Percentiles rank a stretch among this genome's conserved stretches.
Conservation (phyloP, 2,329 filamentous ascomycete species). For the Pyrenophora graminea region DNA sequence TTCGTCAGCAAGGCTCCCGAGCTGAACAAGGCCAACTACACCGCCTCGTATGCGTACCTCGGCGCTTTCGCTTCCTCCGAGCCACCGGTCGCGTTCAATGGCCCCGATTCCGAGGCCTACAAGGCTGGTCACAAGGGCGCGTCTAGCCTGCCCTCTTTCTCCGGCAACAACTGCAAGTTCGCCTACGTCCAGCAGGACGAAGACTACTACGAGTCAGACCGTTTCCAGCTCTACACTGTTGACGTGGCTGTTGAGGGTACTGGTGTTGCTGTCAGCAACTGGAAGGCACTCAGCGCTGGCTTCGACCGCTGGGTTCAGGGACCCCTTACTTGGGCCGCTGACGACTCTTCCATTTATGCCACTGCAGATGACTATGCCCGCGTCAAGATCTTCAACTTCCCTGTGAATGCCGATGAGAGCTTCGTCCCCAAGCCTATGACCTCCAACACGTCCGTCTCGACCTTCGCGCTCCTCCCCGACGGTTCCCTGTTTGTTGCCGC, state of each 20-base stretch:
- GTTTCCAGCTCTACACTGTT: conserved; percentile 55
- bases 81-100: conserved; percentile 38
- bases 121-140: conserved; percentile 63
- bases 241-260: conserved; percentile 30
- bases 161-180: conserved; percentile 69
- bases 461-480: conserved; percentile 62
- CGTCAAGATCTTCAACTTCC: conserved; percentile 62
- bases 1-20: conserved; percentile 77
- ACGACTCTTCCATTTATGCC: conserved; percentile 38
- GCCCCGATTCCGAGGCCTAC: conserved; percentile 32
- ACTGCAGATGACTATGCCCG: conserved; percentile 43
- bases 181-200: conserved; percentile 77
- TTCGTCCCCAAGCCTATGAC: conserved; percentile 47
- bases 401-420: conserved; percentile 60
- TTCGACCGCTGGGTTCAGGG: conserved; percentile 40
- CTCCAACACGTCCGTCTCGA: conserved; percentile 48
- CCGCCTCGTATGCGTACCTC: conserved; percentile 80
- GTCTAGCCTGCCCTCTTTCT: conserved; percentile 71
- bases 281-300: conserved; percentile 32
- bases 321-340: conserved; percentile 38
- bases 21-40: conserved; percentile 73
- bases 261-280: conserved; percentile 35
- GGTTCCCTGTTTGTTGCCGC: conserved; percentile 54
- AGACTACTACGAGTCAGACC: conserved; percentile 76
- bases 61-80: conserved; percentile 66